These are phyloP conservation scores for Pythium grandisporangium DNA, from an alignment of 352 stramenopile genomes.

Conservation along the genomic window DNA sequence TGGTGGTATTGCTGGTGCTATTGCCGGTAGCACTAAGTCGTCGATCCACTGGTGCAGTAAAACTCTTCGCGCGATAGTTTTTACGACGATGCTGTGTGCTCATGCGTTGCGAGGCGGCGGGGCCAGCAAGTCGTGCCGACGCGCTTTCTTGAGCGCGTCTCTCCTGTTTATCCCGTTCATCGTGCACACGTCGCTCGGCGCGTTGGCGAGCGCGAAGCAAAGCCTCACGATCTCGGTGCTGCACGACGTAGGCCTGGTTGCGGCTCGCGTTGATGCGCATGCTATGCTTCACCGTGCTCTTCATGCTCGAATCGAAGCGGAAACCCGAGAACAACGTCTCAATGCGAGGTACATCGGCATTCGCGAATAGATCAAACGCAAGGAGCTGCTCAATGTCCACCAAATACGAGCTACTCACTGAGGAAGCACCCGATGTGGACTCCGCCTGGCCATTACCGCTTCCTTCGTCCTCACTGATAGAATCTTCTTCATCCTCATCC, in stretches of 20 bases:
- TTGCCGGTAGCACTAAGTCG: constrained; percentile 11
- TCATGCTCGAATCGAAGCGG: constrained; percentile 64
- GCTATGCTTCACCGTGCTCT: constrained; percentile 58
- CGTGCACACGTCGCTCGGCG: constrained; percentile 55
- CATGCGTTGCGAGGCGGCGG: too few relatives aligned
- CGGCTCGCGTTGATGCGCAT: constrained; percentile 74
- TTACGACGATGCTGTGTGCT: constrained; percentile 33
- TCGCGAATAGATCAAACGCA: constrained; percentile 27
- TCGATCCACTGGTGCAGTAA: constrained; percentile 24
- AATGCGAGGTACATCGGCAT: constrained; percentile 28
- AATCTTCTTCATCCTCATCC: constrained; percentile 1
- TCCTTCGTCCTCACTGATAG: not conserved
- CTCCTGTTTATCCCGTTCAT: constrained; percentile 57
- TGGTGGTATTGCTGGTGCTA: too few relatives aligned
- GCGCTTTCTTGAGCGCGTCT: constrained; percentile 42
- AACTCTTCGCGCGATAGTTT: constrained; percentile 41
- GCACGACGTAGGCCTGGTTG: constrained; percentile 55
- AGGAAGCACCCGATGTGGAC: constrained; percentile 19
- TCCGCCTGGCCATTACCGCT: not conserved
- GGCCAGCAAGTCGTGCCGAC: constrained; percentile 6
- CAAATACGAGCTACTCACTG: too few relatives aligned
- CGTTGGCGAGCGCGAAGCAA: constrained; percentile 36
- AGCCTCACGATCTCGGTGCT: constrained; percentile 52
- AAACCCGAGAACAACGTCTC: constrained; percentile 50
- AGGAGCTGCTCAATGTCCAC: constrained; percentile 25